phyloP scores from a whole-genome alignment of 352 stramenopile species.

The Phytophthora citrophthora region DNA sequence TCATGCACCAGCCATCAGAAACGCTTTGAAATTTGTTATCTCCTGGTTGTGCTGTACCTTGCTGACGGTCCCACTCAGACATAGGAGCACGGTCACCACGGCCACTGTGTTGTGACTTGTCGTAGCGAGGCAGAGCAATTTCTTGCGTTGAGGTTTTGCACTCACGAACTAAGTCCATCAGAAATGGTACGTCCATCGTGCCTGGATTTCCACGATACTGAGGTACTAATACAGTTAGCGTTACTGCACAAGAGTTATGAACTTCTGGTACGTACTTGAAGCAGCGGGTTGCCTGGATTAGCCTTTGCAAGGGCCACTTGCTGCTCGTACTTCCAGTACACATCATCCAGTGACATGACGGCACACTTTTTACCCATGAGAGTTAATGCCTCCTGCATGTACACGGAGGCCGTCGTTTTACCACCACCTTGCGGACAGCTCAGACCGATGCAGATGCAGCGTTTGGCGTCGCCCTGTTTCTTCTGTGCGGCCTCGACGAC shows the following conservation, averaged over 20 bases:
- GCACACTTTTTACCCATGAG: conserved; percentile 67
- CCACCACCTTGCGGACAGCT: conserved; percentile 87
- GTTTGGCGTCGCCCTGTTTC: conserved; percentile 19
- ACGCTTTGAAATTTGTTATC: background rate
- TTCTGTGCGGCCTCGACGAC: conserved; percentile 50
- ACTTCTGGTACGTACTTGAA: conserved; percentile 55
- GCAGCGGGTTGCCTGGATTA: conserved; percentile 71
- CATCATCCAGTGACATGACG: conserved; percentile 84
- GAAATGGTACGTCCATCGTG: conserved; percentile 79
- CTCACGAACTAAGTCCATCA: conserved; percentile 63
- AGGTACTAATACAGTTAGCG: conserved; percentile 5
- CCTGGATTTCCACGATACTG: conserved; percentile 85
- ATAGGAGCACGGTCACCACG: conserved; percentile 72
- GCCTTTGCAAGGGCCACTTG: conserved; percentile 67
- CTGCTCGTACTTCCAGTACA: conserved; percentile 75
- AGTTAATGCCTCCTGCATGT: conserved; percentile 68
- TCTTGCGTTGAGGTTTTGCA: conserved; percentile 53
- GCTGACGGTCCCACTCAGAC: conserved; percentile 58
- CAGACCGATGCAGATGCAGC: conserved; percentile 75
- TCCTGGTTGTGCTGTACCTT: conserved; percentile 41
- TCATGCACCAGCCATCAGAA: conserved; percentile 11
- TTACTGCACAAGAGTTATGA: background rate
- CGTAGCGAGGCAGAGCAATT: conserved; percentile 73
- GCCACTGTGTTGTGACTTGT: conserved; percentile 81
- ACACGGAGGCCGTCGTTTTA: conserved; percentile 83